A percentile compares a stretch with the other conserved stretches of the same genome.
Conservation (phyloP, 352 stramenopile genomes). For the Pythium insidiosum region DNA sequence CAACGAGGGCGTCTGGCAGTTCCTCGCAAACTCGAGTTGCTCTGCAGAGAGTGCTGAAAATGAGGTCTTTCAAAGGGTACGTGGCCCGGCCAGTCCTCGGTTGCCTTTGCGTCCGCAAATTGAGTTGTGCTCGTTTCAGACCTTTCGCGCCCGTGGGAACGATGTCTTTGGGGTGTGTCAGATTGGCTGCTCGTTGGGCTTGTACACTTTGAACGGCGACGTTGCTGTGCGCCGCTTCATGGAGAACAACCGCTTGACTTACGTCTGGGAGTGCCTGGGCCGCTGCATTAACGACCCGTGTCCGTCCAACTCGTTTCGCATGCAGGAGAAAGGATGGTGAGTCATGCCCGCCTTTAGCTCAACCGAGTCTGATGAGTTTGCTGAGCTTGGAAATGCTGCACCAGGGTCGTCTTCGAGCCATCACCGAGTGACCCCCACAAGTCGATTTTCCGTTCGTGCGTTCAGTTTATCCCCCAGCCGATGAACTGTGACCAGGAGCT, state of each 20-base stretch:
- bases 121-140: constrained; percentile 9
- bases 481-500: constrained; percentile 14
- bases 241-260: constrained; percentile 34
- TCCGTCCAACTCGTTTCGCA: constrained; percentile 14
- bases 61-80: constrained; percentile 25
- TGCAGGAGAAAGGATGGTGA: constrained; percentile 47
- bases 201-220: constrained; percentile 26
- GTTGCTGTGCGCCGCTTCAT: constrained; percentile 33
- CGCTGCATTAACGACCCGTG: constrained; percentile 13
- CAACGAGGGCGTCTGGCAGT: constrained; percentile 24
- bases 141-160: constrained; percentile 30
- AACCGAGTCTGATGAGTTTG: too few relatives aligned
- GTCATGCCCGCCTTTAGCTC: constrained; percentile 1
- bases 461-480: constrained; percentile 31
- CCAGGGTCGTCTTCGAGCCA: constrained; percentile 38
- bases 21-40: constrained; percentile 16
- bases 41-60: constrained; percentile 2
- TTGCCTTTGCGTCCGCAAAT: too few relatives aligned
- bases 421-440: constrained; percentile 23
- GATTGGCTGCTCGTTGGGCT: constrained; percentile 19
- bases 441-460: constrained; percentile 37
- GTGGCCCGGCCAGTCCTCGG: too few relatives aligned
- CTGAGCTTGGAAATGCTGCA: too few relatives aligned
- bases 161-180: constrained; percentile 39
- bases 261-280: constrained; percentile 40